Evolutionary conservation across 805 yeast genomes (phyloP).

Genomic region (Metschnikowia lochheadii): DNA sequence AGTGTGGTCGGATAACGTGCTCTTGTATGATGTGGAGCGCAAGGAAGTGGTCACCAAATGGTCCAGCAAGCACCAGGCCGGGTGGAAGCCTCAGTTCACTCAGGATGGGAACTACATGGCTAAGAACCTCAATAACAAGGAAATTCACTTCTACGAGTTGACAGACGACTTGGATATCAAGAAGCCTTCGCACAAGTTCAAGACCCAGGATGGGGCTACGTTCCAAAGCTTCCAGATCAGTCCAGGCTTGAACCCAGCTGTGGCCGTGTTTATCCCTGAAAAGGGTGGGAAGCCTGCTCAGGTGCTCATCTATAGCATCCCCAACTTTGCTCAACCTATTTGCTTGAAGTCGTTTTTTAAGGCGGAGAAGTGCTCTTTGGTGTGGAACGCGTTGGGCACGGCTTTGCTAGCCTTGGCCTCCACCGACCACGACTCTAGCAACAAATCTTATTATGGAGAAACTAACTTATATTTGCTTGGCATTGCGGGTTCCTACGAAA

Average conservation of each 20-base stretch:
- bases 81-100: conserved; percentile 92
- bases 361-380: conserved; percentile 88
- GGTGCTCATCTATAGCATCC: conserved; percentile 78
- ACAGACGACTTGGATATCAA: conserved; percentile 25
- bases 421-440: conserved; percentile 92
- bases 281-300: conserved; percentile 83
- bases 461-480: conserved; percentile 87
- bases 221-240: conserved; percentile 61
- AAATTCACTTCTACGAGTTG: conserved; percentile 66
- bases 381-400: conserved; percentile 94
- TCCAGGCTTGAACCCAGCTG: conserved; percentile 85
- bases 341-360: conserved; percentile 88
- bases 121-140: conserved; percentile 51
- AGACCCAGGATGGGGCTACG: conserved; percentile 43
- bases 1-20: conserved; percentile 73
- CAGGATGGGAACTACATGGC: conserved; percentile 72
- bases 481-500: conserved; percentile 86
- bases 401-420: conserved; percentile 90
- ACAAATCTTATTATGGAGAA: conserved; percentile 95
- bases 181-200: conserved; percentile 58
- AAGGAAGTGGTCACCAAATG: conserved; percentile 54
- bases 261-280: conserved; percentile 89
- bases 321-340: conserved; percentile 71
- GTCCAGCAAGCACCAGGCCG: conserved; percentile 76
- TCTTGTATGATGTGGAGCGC: conserved; percentile 54